Evolutionary conservation across 2,329 filamentous ascomycete genomes (phyloP).

Genomic region (Rhinocladiella mackenziei): DNA sequence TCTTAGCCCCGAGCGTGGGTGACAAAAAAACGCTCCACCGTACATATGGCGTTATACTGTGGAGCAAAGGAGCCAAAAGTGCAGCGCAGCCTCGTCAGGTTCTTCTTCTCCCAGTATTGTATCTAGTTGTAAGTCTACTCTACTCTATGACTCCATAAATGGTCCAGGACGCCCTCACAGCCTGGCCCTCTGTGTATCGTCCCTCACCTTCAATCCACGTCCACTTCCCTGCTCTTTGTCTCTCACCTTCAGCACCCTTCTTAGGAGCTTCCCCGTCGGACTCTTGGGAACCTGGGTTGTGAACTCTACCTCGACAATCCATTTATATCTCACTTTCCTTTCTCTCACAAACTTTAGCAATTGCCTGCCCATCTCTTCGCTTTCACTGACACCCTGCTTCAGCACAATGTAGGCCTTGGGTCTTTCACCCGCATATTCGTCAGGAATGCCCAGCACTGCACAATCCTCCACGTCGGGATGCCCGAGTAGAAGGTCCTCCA

Average conservation of each 20-base stretch:
- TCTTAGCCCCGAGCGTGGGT: too few species aligned
- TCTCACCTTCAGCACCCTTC: constrained; percentile 51
- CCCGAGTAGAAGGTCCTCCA: constrained; percentile 55
- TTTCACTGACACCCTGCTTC: constrained; percentile 65
- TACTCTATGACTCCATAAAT: neutral
- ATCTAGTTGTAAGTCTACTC: constrained; percentile 1
- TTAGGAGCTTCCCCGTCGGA: constrained; percentile 68
- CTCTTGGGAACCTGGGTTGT: constrained; percentile 63
- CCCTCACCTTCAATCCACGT: constrained; percentile 20
- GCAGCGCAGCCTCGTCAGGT: too few species aligned
- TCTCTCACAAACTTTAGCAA: constrained; percentile 28
- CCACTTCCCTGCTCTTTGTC: constrained; percentile 32
- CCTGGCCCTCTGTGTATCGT: constrained; percentile 56
- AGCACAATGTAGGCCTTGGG: constrained; percentile 69
- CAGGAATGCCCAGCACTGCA: constrained; percentile 65
- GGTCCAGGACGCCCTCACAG: constrained; percentile 23
- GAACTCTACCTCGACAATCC: constrained; percentile 39
- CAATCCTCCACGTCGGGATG: constrained; percentile 59
- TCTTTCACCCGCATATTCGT: constrained; percentile 58
- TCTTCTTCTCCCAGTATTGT: too few species aligned
- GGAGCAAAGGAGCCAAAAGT: too few species aligned
- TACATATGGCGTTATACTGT: too few species aligned
- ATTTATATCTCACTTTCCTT: constrained; percentile 34
- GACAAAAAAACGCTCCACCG: too few species aligned
- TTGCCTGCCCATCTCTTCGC: constrained; percentile 62